These are phyloP conservation scores for Skeletonema potamos DNA, from an alignment of 108 stramenopile species.

Conservation along the genomic window DNA sequence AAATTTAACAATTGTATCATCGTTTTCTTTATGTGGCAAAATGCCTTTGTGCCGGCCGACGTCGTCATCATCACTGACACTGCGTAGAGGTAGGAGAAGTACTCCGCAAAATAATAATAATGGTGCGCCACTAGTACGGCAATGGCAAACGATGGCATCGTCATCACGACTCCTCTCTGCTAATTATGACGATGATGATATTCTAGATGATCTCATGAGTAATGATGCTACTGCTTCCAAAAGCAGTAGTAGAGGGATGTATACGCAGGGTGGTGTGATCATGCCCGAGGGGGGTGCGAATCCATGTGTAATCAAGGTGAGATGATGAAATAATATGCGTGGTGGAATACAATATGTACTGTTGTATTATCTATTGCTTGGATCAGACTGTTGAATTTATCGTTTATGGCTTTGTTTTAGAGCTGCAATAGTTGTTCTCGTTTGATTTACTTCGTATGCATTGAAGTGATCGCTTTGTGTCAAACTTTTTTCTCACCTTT, in stretches of 20 bases:
- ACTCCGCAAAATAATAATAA: not conserved
- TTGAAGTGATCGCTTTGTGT: not conserved
- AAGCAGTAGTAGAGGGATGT: not conserved
- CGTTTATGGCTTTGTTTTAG: no score
- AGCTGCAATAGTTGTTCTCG: no score
- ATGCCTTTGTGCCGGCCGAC: not conserved
- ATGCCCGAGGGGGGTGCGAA: conserved; percentile 73
- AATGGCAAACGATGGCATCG: not conserved
- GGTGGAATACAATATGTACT: no score
- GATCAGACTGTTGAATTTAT: no score
- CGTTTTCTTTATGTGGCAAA: not conserved
- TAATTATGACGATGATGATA: not conserved
- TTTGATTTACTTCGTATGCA: no score
- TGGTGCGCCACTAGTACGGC: not conserved
- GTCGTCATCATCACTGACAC: not conserved
- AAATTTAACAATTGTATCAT: not conserved
- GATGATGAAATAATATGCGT: no score
- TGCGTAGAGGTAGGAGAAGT: not conserved
- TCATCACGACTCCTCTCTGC: not conserved
- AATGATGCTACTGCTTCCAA: not conserved
- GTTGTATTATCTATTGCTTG: not conserved
- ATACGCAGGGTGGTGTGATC: conserved; percentile 19
- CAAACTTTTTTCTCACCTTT: not conserved
- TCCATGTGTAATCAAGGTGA: conserved; percentile 70
- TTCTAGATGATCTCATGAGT: not conserved